phyloP scores from a whole-genome alignment of 495 filamentous ascomycete genomes.

The Extremus antarcticus region DNA sequence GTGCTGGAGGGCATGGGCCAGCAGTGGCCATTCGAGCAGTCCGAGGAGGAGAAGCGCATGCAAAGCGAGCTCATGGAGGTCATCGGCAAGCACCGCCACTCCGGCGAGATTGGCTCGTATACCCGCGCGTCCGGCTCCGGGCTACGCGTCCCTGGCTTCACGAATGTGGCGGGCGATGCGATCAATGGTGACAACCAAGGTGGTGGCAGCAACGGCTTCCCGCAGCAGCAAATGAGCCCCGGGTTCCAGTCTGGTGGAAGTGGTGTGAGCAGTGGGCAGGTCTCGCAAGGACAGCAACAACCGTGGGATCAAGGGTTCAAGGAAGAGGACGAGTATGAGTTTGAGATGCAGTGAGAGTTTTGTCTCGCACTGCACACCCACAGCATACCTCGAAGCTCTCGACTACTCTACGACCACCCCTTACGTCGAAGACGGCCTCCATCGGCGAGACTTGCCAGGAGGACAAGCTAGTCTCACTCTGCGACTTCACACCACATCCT shows the following conservation, averaged over 20 bases:
- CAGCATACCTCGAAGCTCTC: not conserved
- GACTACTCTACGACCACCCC: not conserved
- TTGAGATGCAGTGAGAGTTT: conserved; percentile 3
- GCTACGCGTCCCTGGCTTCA: conserved; percentile 83
- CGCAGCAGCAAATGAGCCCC: conserved; percentile 59
- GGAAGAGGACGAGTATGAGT: conserved; percentile 54
- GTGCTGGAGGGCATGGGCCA: conserved; percentile 59
- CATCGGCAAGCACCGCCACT: conserved; percentile 45
- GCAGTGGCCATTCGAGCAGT: conserved; percentile 67
- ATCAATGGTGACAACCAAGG: conserved; percentile 45
- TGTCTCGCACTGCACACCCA: not conserved
- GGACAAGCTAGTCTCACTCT: not conserved
- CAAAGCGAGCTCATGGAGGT: conserved; percentile 80
- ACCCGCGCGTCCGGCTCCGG: conserved; percentile 73
- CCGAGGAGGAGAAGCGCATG: conserved; percentile 92
- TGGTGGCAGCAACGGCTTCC: conserved; percentile 56
- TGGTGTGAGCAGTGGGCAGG: conserved; percentile 40
- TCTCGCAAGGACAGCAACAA: conserved; percentile 36
- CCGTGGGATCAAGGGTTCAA: conserved; percentile 76
- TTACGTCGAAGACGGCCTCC: not conserved
- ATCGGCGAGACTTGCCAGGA: not conserved
- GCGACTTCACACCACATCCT: not conserved
- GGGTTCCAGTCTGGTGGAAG: conserved; percentile 50
- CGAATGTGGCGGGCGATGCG: conserved; percentile 76
- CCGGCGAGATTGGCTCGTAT: conserved; percentile 51